Evolutionary conservation across 148 eudicot species (phyloP).

Genomic region (Rhododendron williamsianum): DNA sequence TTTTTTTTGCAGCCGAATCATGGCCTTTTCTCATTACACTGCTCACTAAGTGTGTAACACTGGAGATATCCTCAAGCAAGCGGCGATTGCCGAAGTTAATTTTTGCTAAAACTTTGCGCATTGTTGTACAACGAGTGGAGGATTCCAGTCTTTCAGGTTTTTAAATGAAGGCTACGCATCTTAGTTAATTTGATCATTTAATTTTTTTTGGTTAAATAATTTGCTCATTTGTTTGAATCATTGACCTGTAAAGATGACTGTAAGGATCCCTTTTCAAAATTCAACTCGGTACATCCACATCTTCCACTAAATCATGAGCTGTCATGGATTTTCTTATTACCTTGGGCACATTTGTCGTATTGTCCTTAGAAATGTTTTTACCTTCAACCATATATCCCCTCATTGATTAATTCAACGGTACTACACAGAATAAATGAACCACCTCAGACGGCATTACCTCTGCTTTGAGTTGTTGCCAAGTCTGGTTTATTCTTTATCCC

Average conservation of each 20-base stretch:
- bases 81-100: conserved; percentile 60
- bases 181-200: background rate
- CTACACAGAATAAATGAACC: background rate
- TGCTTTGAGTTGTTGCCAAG: conserved; percentile 1
- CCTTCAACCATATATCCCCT: background rate
- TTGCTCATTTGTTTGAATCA: background rate
- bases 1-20: conserved; percentile 58
- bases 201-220: background rate
- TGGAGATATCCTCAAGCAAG: conserved; percentile 81
- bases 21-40: conserved; percentile 83
- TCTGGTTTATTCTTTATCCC: background rate
- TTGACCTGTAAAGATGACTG: background rate
- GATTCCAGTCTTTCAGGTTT: conserved; percentile 54
- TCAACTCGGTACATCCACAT: background rate
- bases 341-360: background rate
- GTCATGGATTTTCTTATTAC: background rate
- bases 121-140: conserved; percentile 71
- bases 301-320: background rate
- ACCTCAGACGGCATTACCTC: background rate
- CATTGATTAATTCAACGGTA: background rate
- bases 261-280: background rate
- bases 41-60: conserved; percentile 48
- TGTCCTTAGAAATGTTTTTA: background rate
- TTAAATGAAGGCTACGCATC: background rate
- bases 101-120: conserved; percentile 80